Conservation (phyloP, 31 red algal species). For the Asparagopsis taxiformis region DNA sequence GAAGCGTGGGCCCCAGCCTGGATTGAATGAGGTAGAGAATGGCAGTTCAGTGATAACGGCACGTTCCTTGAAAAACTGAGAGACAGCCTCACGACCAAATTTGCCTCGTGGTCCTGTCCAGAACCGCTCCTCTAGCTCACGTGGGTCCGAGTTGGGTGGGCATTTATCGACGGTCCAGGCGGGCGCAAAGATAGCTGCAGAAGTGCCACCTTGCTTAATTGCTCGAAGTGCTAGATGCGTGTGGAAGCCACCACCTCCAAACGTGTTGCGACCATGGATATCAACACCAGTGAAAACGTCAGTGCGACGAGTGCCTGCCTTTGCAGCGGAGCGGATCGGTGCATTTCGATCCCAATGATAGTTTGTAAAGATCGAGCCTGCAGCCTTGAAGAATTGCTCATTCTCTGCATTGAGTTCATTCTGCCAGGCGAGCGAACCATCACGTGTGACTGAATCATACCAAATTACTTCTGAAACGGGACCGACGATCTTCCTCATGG, state of each 20-base stretch:
- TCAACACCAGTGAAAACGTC: conserved; percentile 91
- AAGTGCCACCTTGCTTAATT: conserved; percentile 70
- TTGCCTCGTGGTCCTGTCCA: conserved; percentile 67
- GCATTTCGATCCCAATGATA: conserved; percentile 81
- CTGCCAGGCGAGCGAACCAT: conserved; percentile 63
- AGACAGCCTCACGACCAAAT: conserved; percentile 67
- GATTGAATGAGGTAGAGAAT: conserved; percentile 73
- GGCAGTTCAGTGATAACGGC: conserved; percentile 62
- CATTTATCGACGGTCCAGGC: conserved; percentile 83
- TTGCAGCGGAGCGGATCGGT: conserved; percentile 53
- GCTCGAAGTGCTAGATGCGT: conserved; percentile 72
- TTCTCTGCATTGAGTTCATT: conserved; percentile 83
- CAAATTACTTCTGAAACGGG: conserved; percentile 84
- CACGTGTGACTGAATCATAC: conserved; percentile 82
- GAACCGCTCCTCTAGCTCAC: conserved; percentile 66
- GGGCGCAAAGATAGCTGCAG: conserved; percentile 83
- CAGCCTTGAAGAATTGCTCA: conserved; percentile 75
- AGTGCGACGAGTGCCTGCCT: conserved; percentile 41
- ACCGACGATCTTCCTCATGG: conserved; percentile 64
- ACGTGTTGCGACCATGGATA: conserved; percentile 85
- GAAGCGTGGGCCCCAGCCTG: conserved; percentile 62
- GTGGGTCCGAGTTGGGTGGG: conserved; percentile 40
- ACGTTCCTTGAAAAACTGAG: conserved; percentile 69
- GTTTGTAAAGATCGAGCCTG: conserved; percentile 69
- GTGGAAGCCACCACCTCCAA: conserved; percentile 87